These are phyloP conservation scores for Nemania abortiva DNA, from an alignment of 2,329 filamentous ascomycete species.

Conservation along the genomic window DNA sequence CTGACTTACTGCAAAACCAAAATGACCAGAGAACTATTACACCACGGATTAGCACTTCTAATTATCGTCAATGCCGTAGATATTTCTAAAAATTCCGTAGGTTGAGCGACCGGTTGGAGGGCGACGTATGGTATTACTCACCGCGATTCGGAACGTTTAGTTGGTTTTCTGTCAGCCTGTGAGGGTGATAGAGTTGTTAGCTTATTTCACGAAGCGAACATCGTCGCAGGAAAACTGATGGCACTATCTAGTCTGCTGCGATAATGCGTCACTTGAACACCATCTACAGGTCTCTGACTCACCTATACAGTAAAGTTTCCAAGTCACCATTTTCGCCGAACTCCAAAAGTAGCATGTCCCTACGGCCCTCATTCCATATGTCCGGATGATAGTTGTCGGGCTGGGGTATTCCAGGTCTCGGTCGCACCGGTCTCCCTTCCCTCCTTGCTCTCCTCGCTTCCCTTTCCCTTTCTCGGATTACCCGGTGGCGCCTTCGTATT, in stretches of 20 bases:
- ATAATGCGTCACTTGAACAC: background rate
- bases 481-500: no score
- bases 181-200: no score
- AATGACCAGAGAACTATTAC: constrained; percentile 44
- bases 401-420: no score
- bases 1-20: constrained; percentile 44
- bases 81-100: no score
- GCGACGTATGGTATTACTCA: constrained; percentile 8
- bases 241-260: no score
- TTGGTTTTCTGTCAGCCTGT: background rate
- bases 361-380: background rate
- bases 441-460: no score
- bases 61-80: constrained; percentile 8
- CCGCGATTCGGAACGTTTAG: constrained; percentile 28
- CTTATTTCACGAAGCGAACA: no score
- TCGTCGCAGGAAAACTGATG: no score
- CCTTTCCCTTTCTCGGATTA: no score
- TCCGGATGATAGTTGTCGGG: no score
- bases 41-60: background rate
- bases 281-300: background rate
- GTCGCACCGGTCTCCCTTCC: no score
- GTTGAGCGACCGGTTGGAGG: background rate
- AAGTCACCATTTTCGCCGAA: constrained; percentile 39
- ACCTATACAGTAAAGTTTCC: constrained; percentile 26
- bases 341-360: constrained; percentile 39